Evolutionary conservation across 306 rosid species (phyloP), one percentile per base, ranked within the genome.

Genomic region (Citrullus colocynthis): DNA sequence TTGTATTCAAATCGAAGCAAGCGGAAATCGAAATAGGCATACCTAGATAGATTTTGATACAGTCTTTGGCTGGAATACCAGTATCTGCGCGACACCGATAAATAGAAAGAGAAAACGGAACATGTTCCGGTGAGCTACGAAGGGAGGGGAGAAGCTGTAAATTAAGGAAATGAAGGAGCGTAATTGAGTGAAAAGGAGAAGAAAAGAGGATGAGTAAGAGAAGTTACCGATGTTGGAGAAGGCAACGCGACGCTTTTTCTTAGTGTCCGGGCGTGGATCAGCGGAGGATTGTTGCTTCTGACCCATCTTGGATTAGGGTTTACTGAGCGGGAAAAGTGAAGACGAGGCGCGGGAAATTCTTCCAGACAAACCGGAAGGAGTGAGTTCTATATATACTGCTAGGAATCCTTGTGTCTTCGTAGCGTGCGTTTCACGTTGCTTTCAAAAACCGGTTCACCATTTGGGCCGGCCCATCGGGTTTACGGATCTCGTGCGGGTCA

Each of bases 61-160:
- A 94, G 20, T 91, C 96, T 74, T 85, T 89, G 11, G 97, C 96
- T 66, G 92, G 93, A 32, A 94, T 81, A 60, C 96, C 98, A 75
- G 78, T 65, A 92, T 92, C 98, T 81, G 81, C 76, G 48, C 28
- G 67, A 74, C 21, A 82, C 11, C 75, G 18, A 82, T 28, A 45
- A 6, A 74, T 70, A 34, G 56, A 76, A 28, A 21, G 4, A 62
- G 45, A 72, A 81, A 16, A n/a, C 0, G 45, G 78, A 75, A 81
- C 36, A 37, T 7, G 14, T 12, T 12, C 15, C 42, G 21, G 67
- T 78, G 37, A 77, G 69, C 76, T 69, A 74, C 13, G 6, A 41
- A 69, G 57, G 24, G 28, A 32, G 48, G 32, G 52, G 10, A 70
- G 32, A 70, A 44, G 39, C 75, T 70, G 39, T 5, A 21, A 70